A percentile compares a stretch with the other conserved stretches of the same genome.
Evolutionary conservation across 495 filamentous ascomycete species (phyloP).

Genomic region (Neurospora sp.): DNA sequence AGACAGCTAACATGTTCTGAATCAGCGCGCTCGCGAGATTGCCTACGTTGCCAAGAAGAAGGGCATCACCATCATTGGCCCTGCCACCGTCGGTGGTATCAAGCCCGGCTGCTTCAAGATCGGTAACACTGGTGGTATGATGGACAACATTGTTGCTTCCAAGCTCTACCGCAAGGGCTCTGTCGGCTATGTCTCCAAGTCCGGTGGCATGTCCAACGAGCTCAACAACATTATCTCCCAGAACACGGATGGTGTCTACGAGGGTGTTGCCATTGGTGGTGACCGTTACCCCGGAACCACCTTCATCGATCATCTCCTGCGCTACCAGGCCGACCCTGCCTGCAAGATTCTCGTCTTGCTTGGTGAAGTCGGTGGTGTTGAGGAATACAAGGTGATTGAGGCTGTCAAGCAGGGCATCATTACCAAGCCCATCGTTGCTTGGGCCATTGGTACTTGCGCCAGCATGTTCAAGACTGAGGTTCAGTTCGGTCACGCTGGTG

Average conservation of each 20-base stretch:
- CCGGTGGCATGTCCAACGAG: slow-evolving; percentile 99
- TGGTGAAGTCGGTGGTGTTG: slow-evolving; percentile 97
- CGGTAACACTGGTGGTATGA: slow-evolving; percentile 99
- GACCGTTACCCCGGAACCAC: slow-evolving; percentile 97
- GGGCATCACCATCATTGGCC: slow-evolving; percentile 97
- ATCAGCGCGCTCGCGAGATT: slow-evolving; percentile 89
- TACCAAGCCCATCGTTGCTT: slow-evolving; percentile 96
- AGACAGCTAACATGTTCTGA: not conserved
- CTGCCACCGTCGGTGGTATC: slow-evolving; percentile 97
- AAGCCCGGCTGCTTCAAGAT: slow-evolving; percentile 99
- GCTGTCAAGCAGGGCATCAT: slow-evolving; percentile 89
- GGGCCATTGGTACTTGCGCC: slow-evolving; percentile 98
- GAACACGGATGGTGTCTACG: slow-evolving; percentile 93
- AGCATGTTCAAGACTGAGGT: slow-evolving; percentile 99
- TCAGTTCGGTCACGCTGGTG: slow-evolving; percentile 97
- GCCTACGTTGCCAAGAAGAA: slow-evolving; percentile 91
- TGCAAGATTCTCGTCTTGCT: slow-evolving; percentile 95
- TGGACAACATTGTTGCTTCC: slow-evolving; percentile 99
- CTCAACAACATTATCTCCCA: slow-evolving; percentile 98
- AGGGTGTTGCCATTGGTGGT: slow-evolving; percentile 98
- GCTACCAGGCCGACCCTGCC: slow-evolving; percentile 88
- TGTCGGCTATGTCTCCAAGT: slow-evolving; percentile 98
- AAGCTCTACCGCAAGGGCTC: slow-evolving; percentile 99
- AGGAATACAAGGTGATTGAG: slow-evolving; percentile 99
- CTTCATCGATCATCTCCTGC: slow-evolving; percentile 95